Conservation (phyloP, 768 basidiomycete species). For the Xerocomellus dryophilus region DNA sequence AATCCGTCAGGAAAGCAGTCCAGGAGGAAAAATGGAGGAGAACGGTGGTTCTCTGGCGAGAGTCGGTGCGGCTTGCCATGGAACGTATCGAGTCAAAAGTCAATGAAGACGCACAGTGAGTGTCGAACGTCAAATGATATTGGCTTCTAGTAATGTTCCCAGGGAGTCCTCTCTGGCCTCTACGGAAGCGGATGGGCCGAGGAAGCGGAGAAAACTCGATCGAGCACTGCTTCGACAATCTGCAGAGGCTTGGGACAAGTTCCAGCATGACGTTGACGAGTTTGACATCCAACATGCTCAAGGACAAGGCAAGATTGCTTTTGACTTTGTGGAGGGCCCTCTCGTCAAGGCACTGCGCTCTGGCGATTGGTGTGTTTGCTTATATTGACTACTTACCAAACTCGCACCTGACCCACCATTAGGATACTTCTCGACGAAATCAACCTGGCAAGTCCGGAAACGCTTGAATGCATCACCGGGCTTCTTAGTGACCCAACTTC, state of each 20-base stretch:
- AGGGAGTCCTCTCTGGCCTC: constrained; percentile 27
- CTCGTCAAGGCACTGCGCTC: constrained; percentile 83
- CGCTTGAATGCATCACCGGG: constrained; percentile 87
- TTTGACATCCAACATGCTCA: constrained; percentile 91
- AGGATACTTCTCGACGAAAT: constrained; percentile 97
- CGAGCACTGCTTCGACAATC: constrained; percentile 41
- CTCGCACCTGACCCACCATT: constrained; percentile 1
- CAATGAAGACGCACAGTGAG: constrained; percentile 29
- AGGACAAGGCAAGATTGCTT: constrained; percentile 86
- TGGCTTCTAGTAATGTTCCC: background rate
- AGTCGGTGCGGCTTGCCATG: constrained; percentile 65
- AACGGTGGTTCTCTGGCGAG: constrained; percentile 78
- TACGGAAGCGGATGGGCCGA: constrained; percentile 45
- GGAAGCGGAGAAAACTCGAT: constrained; percentile 71
- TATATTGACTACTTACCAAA: background rate
- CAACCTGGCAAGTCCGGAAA: constrained; percentile 92
- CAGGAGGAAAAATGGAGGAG: constrained; percentile 83
- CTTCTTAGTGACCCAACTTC: constrained; percentile 81
- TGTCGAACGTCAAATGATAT: background rate
- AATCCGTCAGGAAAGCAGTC: constrained; percentile 77
- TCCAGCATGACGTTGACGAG: constrained; percentile 64
- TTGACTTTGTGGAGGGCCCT: constrained; percentile 94
- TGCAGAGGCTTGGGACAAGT: constrained; percentile 59
- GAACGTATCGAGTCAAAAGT: constrained; percentile 50
- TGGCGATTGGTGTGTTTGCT: constrained; percentile 78